Evolutionary conservation across 768 basidiomycete genomes (phyloP), one percentile per base, ranked within the genome.

Genomic region (Lanmaoa rubissima): DNA sequence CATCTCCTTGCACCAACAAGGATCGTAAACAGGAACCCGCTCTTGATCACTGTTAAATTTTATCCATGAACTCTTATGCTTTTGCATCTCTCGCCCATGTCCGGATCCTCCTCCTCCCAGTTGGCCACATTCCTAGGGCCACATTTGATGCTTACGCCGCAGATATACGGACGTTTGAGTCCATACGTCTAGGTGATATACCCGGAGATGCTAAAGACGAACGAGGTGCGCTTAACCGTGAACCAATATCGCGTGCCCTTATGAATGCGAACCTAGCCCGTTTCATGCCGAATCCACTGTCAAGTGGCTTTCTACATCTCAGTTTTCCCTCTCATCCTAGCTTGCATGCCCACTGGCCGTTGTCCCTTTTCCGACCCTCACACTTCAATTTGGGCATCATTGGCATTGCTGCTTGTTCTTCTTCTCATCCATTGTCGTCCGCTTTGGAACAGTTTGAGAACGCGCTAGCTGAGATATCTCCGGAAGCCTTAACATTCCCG

Each of bases 81-180:
- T 94, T 92, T 66, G 88, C 86, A 24, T 90, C 91, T 19, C 82
- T 96, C 46, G 94, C 92, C 19, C 90, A 92, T 69, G 78, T 98
- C 54, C 86, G 82, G 55, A 82, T 98, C 47, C 82, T 98, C 19
- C 81, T 98, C 57, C 73, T 97, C 16, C 95, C 96, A 16, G 85
- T 98, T 12, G 92, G 93, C 38, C 73, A 82, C 8, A 90, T 97
- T 60, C 76, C 83, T 1, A 78, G 79, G 41, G 61, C 81, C n/a
- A 76, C 80, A 2, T 97, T 90, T 67, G 85, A 92, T 48, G 79
- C 78, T 60, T 92, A 88, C 78, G 82, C 86, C 5, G 72, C 79
- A 34, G 85, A 94, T 63, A 84, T 98, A 54, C 79, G 85, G 48
- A 80, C 80, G 21, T 86, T 94, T 61, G 84, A 88, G 50, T 76